These are phyloP conservation scores for Debaryomyces maramus DNA, from an alignment of 805 yeast species.

Conservation along the genomic window DNA sequence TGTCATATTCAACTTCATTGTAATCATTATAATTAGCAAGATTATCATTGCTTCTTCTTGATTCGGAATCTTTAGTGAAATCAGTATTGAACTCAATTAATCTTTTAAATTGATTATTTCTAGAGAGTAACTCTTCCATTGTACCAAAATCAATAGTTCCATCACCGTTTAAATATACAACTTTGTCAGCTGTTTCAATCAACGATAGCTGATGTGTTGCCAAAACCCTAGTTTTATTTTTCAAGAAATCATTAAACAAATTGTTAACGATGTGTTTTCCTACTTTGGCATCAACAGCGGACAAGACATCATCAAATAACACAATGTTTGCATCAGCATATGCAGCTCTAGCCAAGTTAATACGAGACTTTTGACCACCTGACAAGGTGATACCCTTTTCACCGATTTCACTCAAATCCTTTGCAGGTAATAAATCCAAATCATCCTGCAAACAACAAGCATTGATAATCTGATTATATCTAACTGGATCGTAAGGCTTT, in stretches of 20 bases:
- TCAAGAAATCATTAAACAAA: conserved; percentile 35
- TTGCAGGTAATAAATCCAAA: conserved; percentile 32
- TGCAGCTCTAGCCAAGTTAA: conserved; percentile 44
- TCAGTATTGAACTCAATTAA: conserved; percentile 49
- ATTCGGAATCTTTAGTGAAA: conserved; percentile 19
- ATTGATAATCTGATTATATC: conserved; percentile 28
- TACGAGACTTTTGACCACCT: conserved; percentile 48
- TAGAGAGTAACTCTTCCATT: conserved; percentile 25
- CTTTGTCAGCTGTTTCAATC: conserved; percentile 37
- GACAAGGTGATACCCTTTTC: conserved; percentile 46
- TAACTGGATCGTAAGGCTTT: conserved; percentile 25
- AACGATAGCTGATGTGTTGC: conserved; percentile 47
- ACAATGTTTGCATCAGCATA: conserved; percentile 34
- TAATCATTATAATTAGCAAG: conserved; percentile 27
- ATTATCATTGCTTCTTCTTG: conserved; percentile 15
- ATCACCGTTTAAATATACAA: conserved; percentile 41
- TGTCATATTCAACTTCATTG: not conserved
- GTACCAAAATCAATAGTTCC: conserved; percentile 43
- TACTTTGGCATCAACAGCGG: conserved; percentile 45
- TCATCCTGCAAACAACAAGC: conserved; percentile 45
- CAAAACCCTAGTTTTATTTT: conserved; percentile 35
- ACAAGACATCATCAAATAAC: conserved; percentile 44
- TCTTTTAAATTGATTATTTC: conserved; percentile 48
- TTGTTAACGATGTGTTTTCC: conserved; percentile 40
- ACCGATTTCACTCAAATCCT: conserved; percentile 44